These are phyloP conservation scores for Kurtzmaniella natalensis DNA, from an alignment of 1,139 yeast species.

Conservation along the genomic window DNA sequence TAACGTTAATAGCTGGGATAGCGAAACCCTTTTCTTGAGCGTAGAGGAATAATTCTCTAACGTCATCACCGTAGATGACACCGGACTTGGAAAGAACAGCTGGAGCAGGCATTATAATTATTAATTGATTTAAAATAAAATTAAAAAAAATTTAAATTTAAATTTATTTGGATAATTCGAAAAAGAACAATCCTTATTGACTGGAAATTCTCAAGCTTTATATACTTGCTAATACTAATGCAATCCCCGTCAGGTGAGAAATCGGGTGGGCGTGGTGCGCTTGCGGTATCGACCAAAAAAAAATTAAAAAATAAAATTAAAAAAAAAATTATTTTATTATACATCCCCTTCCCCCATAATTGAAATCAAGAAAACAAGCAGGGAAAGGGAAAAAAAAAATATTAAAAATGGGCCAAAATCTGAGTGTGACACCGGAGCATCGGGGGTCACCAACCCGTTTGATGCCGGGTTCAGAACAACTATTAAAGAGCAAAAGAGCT, in stretches of 20 bases:
- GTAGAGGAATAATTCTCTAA: conserved; percentile 84
- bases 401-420: no score
- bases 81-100: conserved; percentile 91
- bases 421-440: background rate
- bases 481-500: no score
- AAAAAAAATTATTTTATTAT: background rate
- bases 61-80: conserved; percentile 99
- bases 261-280: conserved; percentile 10
- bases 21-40: conserved; percentile 94
- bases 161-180: conserved; percentile 1
- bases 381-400: no score
- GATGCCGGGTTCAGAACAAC: no score
- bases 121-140: conserved; percentile 3
- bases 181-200: background rate
- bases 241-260: conserved; percentile 7
- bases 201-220: conserved; percentile 1
- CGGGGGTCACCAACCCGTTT: conserved; percentile 2
- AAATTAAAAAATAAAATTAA: background rate
- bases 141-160: conserved; percentile 4
- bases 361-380: no score
- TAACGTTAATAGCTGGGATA: conserved; percentile 97
- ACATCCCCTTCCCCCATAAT: no score
- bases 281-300: no score
- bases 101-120: conserved; percentile 33
- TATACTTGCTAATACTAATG: background rate